Base-by-base conservation (phyloP, 805 yeast species). In the Debaryomyces hansenii region DNA sequence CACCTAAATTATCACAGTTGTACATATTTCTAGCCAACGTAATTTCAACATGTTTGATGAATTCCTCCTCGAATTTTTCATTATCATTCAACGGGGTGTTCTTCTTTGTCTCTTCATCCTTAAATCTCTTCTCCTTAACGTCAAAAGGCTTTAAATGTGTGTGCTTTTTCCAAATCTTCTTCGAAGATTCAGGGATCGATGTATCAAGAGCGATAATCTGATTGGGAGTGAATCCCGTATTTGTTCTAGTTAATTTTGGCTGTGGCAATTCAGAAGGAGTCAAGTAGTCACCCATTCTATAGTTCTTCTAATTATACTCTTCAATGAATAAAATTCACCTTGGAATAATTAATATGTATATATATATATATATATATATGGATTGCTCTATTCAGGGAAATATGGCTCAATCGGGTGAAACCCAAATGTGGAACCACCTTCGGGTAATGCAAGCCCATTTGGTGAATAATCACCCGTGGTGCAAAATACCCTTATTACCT, bases 1-100 rank as follows among this genome's bases (percentile, higher is more conserved):
- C 96, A 35, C 96, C 96, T 61, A 90, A 73, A 48, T 85, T 84
- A 66, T 91, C 97, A 70, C 96, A 89, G 60, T 91, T 91, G 78
- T 87, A 89, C 74, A 90, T 72, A 29, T 92, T 88, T 58, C 97
- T 79, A n/a, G 96, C 97, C 62, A 90, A 74, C 1, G 91, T 81
- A 36, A 96, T 87, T 67, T 90, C 97, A 35, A 91, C 96, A 65
- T 91, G 96, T 54, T 82, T 79, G 42, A 90, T 85, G 62, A 90
- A 87, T 48, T 77, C 76, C 34, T 71, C 59, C 63, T 90, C 86
- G 57, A 90, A 86, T 24, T 74, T 81, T 7, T 78, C 85, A 40
- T 71, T 73, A 43, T 76, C 66, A 38, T 57, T 43, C 27, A 52
- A 52, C 8, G 51, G 54, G 2, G 34, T 31, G n/a, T 53, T 42